Base-by-base conservation (phyloP, 2,329 filamentous ascomycete species). In the Kalaharituber pfeilii region DNA sequence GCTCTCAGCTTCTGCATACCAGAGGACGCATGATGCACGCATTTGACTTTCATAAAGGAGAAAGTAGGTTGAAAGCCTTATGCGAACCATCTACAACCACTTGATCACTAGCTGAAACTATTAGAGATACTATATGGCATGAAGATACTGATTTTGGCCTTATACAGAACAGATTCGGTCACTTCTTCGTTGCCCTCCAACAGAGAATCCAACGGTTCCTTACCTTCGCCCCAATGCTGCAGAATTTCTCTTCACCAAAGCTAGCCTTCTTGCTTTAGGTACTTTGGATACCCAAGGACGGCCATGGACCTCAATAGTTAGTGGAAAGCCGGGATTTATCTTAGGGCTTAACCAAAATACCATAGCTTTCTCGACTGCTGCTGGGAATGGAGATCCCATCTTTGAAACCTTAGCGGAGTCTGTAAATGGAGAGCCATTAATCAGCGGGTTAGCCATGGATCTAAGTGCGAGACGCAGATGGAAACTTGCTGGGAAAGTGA, bases 251-350 rank as follows among this genome's bases (percentile, higher is more conserved):
- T 9, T 9, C n/a, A 36, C 9, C n/a, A 36, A 36, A 9, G 30
- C 30, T n/a, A 36, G n/a, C n/a, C 71, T 91, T 6, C 71, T 91
- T 13, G 84, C 84, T 0, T 68, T 93, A 18, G 86, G 86, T 1
- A 77, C 83, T 0, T 68, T 88, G 1, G 85, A 91, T 63, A 67
- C 69, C 2, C 63, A 78, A 20, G 75, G 75, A 1, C 70, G 77
- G 20, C 84, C 83, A 1, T 93, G 86, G 86, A 82, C 81, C 15
- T 82, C 82, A 0, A 59, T 93, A 6, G 83, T 82, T 78, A 84
- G 84, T n/a, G 86, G 86, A 15, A 71, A 80, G 55, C 67, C 75
- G 1, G 83, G 82, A 0, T 84, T 89, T 60, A 77, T 79, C 0
- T 71, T 74, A 49, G 74, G 78, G 0, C 69, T 88, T 0, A 79